A percentile compares a stretch with the other conserved stretches of the same genome.
Conservation (phyloP, 83 land plant genomes). For the Larix sibirica region DNA sequence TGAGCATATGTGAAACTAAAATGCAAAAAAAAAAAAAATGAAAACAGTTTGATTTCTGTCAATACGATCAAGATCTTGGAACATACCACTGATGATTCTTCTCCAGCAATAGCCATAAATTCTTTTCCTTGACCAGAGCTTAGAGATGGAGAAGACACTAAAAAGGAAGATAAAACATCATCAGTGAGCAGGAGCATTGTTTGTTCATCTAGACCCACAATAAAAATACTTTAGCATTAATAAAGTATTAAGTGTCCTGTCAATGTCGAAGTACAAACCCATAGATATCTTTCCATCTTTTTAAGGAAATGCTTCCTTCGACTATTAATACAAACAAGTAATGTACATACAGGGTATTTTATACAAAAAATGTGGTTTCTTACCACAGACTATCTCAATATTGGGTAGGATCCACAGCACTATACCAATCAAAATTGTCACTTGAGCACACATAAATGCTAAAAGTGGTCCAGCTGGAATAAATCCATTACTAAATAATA, state of each 20-base stretch:
- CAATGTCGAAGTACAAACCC: not conserved
- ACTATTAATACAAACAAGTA: not conserved
- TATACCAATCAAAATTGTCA: no score
- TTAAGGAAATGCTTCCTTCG: not conserved
- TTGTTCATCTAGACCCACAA: not conserved
- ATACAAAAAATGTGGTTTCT: no score
- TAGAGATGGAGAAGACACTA: not conserved
- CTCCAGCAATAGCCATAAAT: conserved; percentile 70
- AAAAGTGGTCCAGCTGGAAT: no score
- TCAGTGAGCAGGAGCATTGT: not conserved
- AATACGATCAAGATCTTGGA: not conserved
- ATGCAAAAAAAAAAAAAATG: conserved; percentile 1
- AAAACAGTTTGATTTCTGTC: conserved; percentile 2
- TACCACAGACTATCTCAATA: no score
- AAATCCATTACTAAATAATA: no score
- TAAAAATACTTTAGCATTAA: not conserved
- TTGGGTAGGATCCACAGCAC: no score
- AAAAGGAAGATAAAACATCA: not conserved
- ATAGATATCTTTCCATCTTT: not conserved
- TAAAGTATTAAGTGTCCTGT: not conserved
- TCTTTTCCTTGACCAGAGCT: conserved; percentile 16
- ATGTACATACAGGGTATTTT: no score
- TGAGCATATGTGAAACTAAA: not conserved
- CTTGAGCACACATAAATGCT: no score
- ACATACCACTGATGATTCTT: conserved; percentile 57